Evolutionary conservation across 129 eudicot genomes (phyloP), one percentile per base, ranked within the genome.

Genomic region (Sambucus nigra): DNA sequence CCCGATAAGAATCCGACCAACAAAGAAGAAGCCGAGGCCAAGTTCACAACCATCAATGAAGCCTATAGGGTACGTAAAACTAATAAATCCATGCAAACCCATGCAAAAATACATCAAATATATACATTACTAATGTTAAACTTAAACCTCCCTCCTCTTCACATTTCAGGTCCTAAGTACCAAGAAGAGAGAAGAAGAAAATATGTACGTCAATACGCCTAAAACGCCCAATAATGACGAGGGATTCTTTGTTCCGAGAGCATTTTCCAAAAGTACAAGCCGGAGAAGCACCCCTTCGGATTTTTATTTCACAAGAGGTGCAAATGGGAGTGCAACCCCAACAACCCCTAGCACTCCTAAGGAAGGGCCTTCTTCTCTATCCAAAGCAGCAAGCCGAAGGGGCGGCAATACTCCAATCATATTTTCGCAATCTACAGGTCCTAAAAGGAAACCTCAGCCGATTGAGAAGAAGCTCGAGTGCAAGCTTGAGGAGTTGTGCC

Each of bases 401-500:
- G 10, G 52, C 61, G 15, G 50, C 67, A 18, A 68, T 19, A 57
- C 78, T 5, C 88, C 88, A 4, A 76, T 81, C n/a, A 68, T 81
- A 14, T 76, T 38, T 38, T 81, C 89, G 0, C 80, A 73, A 16
- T 69, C 89, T 0, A 54, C 59, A 0, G 64, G n/a, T n/a, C n/a
- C 64, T 22, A 17, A 70, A 27, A 69, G 52, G 25, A 66, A 66
- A 57, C 80, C 83, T 20, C 69, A 38, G 4, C 78, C 80, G 0
- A 55, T 76, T 5, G 80, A 81, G 55, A 76, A 51, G 57, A 73
- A 62, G 53, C 69, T 81, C 9, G 74, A 60, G 59, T 81, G 88
- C 75, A 65, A 78, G 23, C 74, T 81, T 1, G 83, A 81, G 68
- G 88, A 81, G 25, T 24, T 81, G 51, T 81, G 77, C 70, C 61